Percentiles rank a stretch among this genome's conserved stretches.
These are phyloP conservation scores for Ustilago curta DNA, from an alignment of 1,284 basidiomycete species.

Conservation along the genomic window DNA sequence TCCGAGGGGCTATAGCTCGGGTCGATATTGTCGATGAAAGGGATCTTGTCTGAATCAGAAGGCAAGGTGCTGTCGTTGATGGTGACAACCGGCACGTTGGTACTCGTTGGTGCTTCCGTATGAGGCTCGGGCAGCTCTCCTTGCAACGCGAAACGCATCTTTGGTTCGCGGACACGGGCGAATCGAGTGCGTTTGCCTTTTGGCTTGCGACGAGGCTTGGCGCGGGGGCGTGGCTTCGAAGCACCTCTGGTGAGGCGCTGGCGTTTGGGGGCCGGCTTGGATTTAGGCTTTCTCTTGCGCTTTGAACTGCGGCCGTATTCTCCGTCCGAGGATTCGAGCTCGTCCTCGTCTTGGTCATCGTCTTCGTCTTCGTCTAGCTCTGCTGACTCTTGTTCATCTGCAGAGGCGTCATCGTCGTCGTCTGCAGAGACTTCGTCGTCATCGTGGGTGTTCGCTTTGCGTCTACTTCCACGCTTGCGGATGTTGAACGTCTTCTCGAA, in stretches of 20 bases:
- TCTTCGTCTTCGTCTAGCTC: constrained; percentile 19
- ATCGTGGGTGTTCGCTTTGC: constrained; percentile 5
- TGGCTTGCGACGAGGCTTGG: constrained; percentile 12
- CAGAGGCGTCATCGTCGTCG: constrained; percentile 1
- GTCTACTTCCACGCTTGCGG: no score
- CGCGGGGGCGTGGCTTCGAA: constrained; percentile 4
- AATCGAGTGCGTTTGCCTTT: constrained; percentile 7
- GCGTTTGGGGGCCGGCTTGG: constrained; percentile 17
- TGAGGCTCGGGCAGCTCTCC: constrained; percentile 31
- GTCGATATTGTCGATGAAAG: constrained; percentile 26
- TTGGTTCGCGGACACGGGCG: constrained; percentile 3
- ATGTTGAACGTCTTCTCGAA: no score
- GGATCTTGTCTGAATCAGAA: constrained; percentile 1
- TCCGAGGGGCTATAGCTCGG: constrained; percentile 14
- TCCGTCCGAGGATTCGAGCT: constrained; percentile 22
- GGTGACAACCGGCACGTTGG: constrained; percentile 8
- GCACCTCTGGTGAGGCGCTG: constrained; percentile 9
- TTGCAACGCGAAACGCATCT: constrained; percentile 39
- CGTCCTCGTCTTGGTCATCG: no score
- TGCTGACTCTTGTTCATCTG: constrained; percentile 7
- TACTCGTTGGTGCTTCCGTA: constrained; percentile 9
- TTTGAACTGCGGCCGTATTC: constrained; percentile 15
- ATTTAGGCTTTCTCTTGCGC: constrained; percentile 13
- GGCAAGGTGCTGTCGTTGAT: constrained; percentile 11
- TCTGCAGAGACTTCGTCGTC: constrained; percentile 11